Evolutionary conservation across 2,329 filamentous ascomycete genomes (phyloP), one percentile per base, ranked within the genome.

Genomic region (Diaporthe ilicicola): DNA sequence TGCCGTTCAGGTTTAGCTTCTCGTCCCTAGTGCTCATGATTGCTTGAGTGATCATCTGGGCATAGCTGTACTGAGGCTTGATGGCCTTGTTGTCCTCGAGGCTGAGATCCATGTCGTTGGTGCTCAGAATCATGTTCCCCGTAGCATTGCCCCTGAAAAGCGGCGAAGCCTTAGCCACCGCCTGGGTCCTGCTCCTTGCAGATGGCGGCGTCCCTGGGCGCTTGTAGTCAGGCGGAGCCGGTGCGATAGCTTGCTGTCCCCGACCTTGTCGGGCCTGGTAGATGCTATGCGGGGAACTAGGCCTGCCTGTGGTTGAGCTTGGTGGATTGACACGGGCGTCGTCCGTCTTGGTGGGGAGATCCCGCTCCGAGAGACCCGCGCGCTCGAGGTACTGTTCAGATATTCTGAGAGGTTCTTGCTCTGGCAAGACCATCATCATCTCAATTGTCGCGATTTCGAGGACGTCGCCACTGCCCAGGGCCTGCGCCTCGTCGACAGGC

Each of bases 371-470:
- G 39, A 91, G 83, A 32, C 89, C 87, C 39, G 92, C 91, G 55
- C 93, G 90, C 75, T 93, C 88, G 19, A 93, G 87, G 78, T 92
- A 94, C 76, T 84, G 88, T 27, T 87, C 87, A 77, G 93, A 89
- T 72, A 97, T 91, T 56, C 88, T 86, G 32, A 94, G 86, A 29
- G 89, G 88, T 69, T 84, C 85, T 55, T 89, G 86, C 74, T 93
- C 91, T 0, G 96, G 95, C n/a, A 97, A 89, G 59, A 98, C 94
- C 81, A 99, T 99, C 86, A 98, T 95, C 96, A 99, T 99, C 84
- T 99, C 95, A 1, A 96, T 93, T 67, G 93, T 93, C 76, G 92
- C 93, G 78, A 98, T 93, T 78, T 97, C 94, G 70, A 99, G 91
- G 53, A 98, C 94, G 79, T 95, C 92, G 70, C 96, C 96, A 76